Evolutionary conservation across 148 eudicot genomes (phyloP).

Genomic region (Silene uniflora): DNA sequence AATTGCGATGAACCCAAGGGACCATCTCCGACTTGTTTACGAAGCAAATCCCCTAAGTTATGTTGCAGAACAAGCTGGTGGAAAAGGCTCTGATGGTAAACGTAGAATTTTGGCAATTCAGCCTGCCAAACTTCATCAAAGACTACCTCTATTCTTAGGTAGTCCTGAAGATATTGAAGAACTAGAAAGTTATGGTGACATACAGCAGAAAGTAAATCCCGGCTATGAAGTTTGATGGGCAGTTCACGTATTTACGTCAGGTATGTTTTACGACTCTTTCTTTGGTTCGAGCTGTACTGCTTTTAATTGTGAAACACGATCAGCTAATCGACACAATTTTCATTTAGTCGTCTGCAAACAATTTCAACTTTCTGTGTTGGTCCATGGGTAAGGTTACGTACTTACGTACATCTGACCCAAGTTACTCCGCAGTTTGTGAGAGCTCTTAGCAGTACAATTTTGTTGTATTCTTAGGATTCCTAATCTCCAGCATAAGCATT

Average conservation of each 20-base stretch:
- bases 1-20: conserved; percentile 93
- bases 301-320: too few relatives aligned
- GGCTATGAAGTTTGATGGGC: conserved; percentile 75
- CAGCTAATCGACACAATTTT: not conserved
- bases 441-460: not conserved
- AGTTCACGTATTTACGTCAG: conserved; percentile 6
- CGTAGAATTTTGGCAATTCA: conserved; percentile 67
- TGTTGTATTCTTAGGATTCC: not conserved
- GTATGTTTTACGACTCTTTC: conserved; percentile 8
- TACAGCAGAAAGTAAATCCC: conserved; percentile 93
- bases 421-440: not conserved
- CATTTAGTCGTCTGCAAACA: not conserved
- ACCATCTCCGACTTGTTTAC: conserved; percentile 94
- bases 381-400: not conserved
- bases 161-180: conserved; percentile 87
- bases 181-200: conserved; percentile 78
- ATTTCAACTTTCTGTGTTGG: not conserved
- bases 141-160: conserved; percentile 86
- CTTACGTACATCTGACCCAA: not conserved
- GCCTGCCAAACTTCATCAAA: conserved; percentile 81
- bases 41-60: conserved; percentile 95
- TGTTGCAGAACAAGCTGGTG: conserved; percentile 89
- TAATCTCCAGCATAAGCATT: not conserved
- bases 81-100: conserved; percentile 90
- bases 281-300: not conserved